phyloP scores from a whole-genome alignment of 1,139 yeast species.

The Meyerozyma athensensis region DNA sequence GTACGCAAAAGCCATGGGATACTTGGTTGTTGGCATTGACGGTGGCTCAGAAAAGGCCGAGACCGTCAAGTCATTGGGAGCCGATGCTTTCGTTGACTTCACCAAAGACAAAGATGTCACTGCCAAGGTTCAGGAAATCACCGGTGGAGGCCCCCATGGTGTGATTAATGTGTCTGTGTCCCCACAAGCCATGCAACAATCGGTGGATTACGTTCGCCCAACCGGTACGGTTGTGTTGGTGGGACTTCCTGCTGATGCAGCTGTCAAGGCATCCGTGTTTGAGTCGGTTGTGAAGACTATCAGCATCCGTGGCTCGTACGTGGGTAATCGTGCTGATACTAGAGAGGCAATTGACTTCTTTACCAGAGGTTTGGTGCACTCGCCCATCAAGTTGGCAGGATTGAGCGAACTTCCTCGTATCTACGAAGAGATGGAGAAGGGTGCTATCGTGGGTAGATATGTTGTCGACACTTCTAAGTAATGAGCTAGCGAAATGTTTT shows the following conservation, averaged over 20 bases:
- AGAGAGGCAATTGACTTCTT: conserved; percentile 75
- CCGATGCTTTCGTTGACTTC: conserved; percentile 66
- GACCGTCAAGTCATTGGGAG: conserved; percentile 55
- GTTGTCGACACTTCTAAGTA: conserved; percentile 67
- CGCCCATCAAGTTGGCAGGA: conserved; percentile 69
- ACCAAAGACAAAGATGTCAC: conserved; percentile 52
- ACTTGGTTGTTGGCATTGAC: conserved; percentile 68
- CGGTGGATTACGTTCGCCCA: conserved; percentile 61
- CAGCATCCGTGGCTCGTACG: conserved; percentile 66
- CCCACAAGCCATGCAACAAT: conserved; percentile 60
- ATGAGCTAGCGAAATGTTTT: too few relatives aligned
- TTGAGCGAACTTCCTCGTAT: conserved; percentile 59
- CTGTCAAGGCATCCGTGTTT: conserved; percentile 60
- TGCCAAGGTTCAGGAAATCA: conserved; percentile 50
- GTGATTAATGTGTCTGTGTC: conserved; percentile 71
- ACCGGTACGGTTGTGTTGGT: conserved; percentile 69
- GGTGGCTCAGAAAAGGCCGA: conserved; percentile 67
- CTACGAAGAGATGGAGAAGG: conserved; percentile 65
- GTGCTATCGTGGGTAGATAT: conserved; percentile 70
- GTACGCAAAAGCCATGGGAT: conserved; percentile 73
- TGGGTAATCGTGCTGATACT: conserved; percentile 77
- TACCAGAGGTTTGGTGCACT: conserved; percentile 60
- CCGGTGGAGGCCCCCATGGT: conserved; percentile 78
- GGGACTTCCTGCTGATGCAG: conserved; percentile 72
- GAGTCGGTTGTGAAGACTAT: conserved; percentile 62